phyloP scores from a whole-genome alignment of 2,329 filamentous ascomycete species.

The Fulvia fulva region DNA sequence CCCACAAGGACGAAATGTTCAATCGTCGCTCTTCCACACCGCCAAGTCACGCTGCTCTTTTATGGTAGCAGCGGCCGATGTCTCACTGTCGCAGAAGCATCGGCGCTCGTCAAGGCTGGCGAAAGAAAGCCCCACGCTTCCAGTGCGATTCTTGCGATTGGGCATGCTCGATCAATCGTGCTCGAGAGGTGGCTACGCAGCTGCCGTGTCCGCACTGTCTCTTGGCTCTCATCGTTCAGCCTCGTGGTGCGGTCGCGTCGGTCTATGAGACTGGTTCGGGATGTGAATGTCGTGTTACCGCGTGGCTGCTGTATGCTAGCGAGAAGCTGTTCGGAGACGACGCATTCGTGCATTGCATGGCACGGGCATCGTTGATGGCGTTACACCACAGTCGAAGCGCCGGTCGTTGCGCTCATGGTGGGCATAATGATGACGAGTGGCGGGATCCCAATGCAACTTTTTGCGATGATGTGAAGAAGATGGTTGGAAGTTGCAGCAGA shows the following conservation, averaged over 20 bases:
- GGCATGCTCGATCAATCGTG: too few species aligned
- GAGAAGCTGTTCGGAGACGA: background rate
- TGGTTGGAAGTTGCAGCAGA: background rate
- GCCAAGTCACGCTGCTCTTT: background rate
- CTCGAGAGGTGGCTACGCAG: too few species aligned
- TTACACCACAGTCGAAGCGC: background rate
- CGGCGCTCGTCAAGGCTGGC: too few species aligned
- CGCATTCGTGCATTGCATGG: background rate
- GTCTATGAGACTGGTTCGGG: background rate
- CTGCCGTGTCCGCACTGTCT: too few species aligned
- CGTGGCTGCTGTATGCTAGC: background rate
- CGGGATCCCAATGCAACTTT: background rate
- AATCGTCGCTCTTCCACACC: too few species aligned
- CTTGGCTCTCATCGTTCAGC: background rate
- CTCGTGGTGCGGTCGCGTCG: background rate
- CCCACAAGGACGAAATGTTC: too few species aligned
- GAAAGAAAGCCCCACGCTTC: too few species aligned
- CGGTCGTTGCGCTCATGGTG: background rate
- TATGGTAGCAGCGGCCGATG: too few species aligned
- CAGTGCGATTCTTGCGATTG: too few species aligned
- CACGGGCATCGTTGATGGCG: background rate
- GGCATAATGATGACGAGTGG: background rate
- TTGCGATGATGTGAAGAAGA: background rate
- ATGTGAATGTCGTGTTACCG: background rate
- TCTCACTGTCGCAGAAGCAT: background rate